These are phyloP conservation scores for Mortierella sp. DNA, from an alignment of 371 early-diverging fungal species.

Conservation along the genomic window DNA sequence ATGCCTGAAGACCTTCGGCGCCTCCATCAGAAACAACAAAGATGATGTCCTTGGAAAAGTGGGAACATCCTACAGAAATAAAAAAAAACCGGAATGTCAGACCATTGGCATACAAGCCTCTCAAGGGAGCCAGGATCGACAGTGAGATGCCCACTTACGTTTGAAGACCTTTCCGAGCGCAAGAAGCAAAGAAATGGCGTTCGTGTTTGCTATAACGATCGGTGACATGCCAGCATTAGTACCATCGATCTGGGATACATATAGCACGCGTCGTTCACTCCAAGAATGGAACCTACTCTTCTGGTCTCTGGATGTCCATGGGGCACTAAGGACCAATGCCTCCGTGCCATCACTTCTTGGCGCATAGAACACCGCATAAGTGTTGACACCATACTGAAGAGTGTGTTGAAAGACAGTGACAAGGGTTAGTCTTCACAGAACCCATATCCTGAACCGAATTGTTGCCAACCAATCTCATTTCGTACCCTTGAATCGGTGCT, in stretches of 20 bases:
- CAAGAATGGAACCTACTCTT: constrained; percentile 31
- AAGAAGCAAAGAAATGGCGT: constrained; percentile 79
- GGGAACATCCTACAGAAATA: constrained; percentile 16
- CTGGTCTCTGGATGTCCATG: constrained; percentile 70
- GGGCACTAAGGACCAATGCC: constrained; percentile 83
- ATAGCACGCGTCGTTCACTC: not conserved
- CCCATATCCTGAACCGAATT: no score
- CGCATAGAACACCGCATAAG: constrained; percentile 86
- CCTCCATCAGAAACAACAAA: constrained; percentile 85
- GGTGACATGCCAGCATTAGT: not conserved
- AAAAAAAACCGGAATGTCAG: not conserved
- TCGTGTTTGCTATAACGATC: constrained; percentile 67
- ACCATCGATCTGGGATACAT: not conserved
- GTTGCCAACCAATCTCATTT: no score
- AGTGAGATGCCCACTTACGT: no score
- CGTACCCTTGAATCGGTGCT: constrained; percentile 34
- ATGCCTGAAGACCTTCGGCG: constrained; percentile 80
- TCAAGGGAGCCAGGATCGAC: no score
- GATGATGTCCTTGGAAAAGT: constrained; percentile 86
- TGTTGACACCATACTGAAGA: constrained; percentile 70
- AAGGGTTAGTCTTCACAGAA: no score
- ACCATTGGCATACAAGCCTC: not conserved
- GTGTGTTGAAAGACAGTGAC: no score
- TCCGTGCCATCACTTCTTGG: constrained; percentile 93
- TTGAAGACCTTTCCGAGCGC: constrained; percentile 81